Percentiles rank a stretch among this genome's conserved stretches.
Evolutionary conservation across 164 flowering plant species (phyloP).

Genomic region (Kalanchoe fedtschenkoi): DNA sequence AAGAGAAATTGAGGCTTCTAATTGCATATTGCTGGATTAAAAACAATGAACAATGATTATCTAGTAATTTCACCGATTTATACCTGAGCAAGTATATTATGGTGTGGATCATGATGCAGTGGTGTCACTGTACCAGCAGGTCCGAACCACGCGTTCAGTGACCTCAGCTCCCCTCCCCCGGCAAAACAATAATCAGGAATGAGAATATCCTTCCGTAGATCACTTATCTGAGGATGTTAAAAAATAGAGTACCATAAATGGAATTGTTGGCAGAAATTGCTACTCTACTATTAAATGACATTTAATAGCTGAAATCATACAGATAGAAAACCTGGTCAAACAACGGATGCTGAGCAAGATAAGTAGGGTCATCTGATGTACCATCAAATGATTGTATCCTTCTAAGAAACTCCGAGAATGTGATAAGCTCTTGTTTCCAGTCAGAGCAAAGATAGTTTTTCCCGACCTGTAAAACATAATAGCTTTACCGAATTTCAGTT

Average conservation of each 20-base stretch:
- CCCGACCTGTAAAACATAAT: conserved; percentile 62
- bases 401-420: conserved; percentile 80
- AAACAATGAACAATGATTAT: not conserved
- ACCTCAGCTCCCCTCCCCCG: conserved; percentile 82
- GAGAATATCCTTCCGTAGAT: conserved; percentile 64
- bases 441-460: conserved; percentile 70
- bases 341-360: conserved; percentile 94
- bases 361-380: conserved; percentile 37
- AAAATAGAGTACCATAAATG: not conserved
- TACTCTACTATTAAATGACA: not conserved
- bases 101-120: conserved; percentile 98
- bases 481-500: conserved; percentile 19
- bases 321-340: conserved; percentile 68
- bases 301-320: not conserved
- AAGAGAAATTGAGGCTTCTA: not conserved
- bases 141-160: conserved; percentile 97
- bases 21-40: not conserved
- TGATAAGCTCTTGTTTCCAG: conserved; percentile 95
- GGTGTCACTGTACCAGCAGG: conserved; percentile 97
- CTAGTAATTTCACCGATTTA: not conserved
- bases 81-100: conserved; percentile 97
- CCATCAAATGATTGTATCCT: conserved; percentile 45
- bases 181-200: conserved; percentile 86
- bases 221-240: conserved; percentile 46
- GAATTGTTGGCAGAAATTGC: not conserved